Percentiles rank a stretch among this genome's conserved stretches.
These are phyloP conservation scores for Clonostachys solani DNA, from an alignment of 2,329 filamentous ascomycete genomes.

Conservation along the genomic window DNA sequence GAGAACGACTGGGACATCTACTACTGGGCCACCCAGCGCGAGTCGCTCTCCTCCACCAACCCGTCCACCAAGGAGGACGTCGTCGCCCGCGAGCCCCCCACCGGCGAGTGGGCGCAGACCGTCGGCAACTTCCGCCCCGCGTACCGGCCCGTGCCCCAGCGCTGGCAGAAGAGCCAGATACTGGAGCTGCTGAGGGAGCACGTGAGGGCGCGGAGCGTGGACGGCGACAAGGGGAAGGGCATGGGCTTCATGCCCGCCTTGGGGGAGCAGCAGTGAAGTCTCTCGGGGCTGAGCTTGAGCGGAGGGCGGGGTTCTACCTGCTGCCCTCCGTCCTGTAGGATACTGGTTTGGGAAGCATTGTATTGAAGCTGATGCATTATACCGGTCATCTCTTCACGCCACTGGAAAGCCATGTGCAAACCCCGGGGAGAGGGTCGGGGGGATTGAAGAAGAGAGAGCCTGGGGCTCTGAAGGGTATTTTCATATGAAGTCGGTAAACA, in stretches of 20 bases:
- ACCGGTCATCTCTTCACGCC: too few species aligned
- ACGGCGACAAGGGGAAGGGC: slow-evolving; percentile 32
- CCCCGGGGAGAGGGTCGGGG: too few species aligned
- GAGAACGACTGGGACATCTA: slow-evolving; percentile 99
- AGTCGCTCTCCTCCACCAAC: slow-evolving; percentile 36
- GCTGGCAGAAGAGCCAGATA: slow-evolving; percentile 84
- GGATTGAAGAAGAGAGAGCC: too few species aligned
- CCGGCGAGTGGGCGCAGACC: slow-evolving; percentile 94
- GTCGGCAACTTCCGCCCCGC: slow-evolving; percentile 91
- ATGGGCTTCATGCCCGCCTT: slow-evolving; percentile 57
- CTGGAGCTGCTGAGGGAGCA: slow-evolving; percentile 73
- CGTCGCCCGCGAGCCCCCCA: slow-evolving; percentile 22
- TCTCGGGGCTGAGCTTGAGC: too few species aligned
- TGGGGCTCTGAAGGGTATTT: too few species aligned
- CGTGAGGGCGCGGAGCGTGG: slow-evolving; percentile 58
- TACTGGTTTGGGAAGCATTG: too few species aligned
- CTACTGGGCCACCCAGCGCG: slow-evolving; percentile 95
- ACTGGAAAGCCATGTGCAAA: too few species aligned
- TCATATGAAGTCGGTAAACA: too few species aligned
- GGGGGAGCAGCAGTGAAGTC: slow-evolving; percentile 2
- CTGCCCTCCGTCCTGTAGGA: too few species aligned
- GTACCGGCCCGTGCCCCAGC: slow-evolving; percentile 80
- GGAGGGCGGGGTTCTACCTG: too few species aligned
- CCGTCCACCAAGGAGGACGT: slow-evolving; percentile 30
- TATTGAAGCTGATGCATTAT: too few species aligned